Conservation (phyloP, 805 yeast species). For the Saturnispora halmiae region DNA sequence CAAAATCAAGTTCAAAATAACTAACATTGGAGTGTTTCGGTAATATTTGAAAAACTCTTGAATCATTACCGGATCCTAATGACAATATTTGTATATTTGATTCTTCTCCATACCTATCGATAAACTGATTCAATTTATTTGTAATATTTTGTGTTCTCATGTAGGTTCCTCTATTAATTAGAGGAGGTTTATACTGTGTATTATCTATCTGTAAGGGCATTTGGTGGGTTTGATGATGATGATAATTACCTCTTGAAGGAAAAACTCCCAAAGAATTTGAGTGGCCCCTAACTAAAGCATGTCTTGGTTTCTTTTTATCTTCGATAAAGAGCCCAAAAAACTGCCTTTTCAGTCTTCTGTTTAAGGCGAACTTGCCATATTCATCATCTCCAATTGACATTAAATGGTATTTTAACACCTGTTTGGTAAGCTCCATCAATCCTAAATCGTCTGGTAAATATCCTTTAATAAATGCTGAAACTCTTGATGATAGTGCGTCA, state of each 20-base stretch:
- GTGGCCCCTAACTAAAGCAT: background rate
- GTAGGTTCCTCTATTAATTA: conserved; percentile 66
- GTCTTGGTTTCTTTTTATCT: background rate
- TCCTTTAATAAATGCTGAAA: conserved; percentile 39
- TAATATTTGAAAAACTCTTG: conserved; percentile 49
- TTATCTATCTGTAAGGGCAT: background rate
- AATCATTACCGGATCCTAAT: conserved; percentile 77
- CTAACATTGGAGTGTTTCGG: conserved; percentile 25
- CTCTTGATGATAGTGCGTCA: conserved; percentile 62
- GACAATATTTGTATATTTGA: conserved; percentile 46
- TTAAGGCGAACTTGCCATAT: conserved; percentile 25
- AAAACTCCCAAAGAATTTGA: background rate
- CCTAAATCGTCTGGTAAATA: conserved; percentile 36
- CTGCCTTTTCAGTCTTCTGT: conserved; percentile 31
- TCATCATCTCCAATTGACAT: conserved; percentile 30
- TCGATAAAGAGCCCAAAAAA: conserved; percentile 27
- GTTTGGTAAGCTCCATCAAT: conserved; percentile 26
- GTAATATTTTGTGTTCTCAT: conserved; percentile 50
- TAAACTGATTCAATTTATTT: conserved; percentile 34
- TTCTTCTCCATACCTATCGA: conserved; percentile 21
- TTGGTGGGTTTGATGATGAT: background rate
- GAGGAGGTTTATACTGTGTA: conserved; percentile 39
- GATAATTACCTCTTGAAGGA: conserved; percentile 4
- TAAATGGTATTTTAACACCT: conserved; percentile 33
- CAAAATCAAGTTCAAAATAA: conserved; percentile 60